Percentiles rank a stretch among this genome's conserved stretches.
Evolutionary conservation across 2,329 filamentous ascomycete species (phyloP).

Genomic region (Scleromitrula shiraiana): DNA sequence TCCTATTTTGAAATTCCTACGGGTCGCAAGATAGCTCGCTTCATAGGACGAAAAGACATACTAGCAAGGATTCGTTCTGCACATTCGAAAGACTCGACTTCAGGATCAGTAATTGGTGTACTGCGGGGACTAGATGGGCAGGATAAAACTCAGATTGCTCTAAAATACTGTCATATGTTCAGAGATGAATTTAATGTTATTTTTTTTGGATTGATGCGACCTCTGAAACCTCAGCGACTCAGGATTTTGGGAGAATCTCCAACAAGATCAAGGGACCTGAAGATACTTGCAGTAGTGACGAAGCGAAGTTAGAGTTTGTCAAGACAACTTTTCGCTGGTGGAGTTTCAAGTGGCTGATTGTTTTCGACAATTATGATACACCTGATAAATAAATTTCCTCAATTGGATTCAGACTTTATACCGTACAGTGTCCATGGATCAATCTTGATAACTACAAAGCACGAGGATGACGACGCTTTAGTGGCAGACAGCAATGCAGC

Average conservation of each 20-base stretch:
- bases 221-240: conserved; percentile 1
- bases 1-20: neutral
- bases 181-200: conserved; percentile 6
- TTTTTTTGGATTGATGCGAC: conserved; percentile 21
- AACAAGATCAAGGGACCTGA: conserved; percentile 3
- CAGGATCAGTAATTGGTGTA: conserved; percentile 10
- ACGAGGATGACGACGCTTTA: neutral
- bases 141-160: conserved; percentile 21
- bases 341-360: conserved; percentile 12
- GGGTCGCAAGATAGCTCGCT: neutral
- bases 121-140: conserved; percentile 17
- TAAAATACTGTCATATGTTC: conserved; percentile 16
- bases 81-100: neutral
- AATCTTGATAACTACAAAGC: conserved; percentile 11
- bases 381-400: neutral
- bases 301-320: conserved; percentile 10
- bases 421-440: neutral
- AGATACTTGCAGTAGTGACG: neutral
- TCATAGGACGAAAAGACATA: neutral
- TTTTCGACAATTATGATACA: conserved; percentile 16
- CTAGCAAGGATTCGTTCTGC: neutral
- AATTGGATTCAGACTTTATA: conserved; percentile 1
- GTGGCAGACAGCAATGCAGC: neutral
- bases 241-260: conserved; percentile 13
- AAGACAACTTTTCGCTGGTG: conserved; percentile 1